Conservation (phyloP, 768 basidiomycete genomes). For the Kwoniella europaea region DNA sequence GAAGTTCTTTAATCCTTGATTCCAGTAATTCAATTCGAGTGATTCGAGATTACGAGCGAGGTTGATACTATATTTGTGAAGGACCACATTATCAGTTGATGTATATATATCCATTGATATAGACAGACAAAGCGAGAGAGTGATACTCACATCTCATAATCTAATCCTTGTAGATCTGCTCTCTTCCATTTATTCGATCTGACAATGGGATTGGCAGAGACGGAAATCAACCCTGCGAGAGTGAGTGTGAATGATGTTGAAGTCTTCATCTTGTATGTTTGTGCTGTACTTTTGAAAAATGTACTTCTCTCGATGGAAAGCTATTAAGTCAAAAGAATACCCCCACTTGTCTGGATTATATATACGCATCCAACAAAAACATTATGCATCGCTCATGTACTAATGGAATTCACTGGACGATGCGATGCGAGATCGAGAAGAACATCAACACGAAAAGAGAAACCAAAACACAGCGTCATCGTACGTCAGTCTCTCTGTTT, state of each 20-base stretch:
- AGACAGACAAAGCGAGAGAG: neutral
- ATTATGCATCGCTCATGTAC: too few relatives aligned
- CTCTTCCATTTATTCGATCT: slow-evolving; percentile 19
- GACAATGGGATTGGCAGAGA: slow-evolving; percentile 19
- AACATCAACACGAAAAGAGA: neutral
- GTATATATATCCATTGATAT: too few relatives aligned
- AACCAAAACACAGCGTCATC: slow-evolving; percentile 4
- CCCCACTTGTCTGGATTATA: neutral
- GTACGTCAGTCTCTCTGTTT: neutral
- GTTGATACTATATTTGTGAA: slow-evolving; percentile 24
- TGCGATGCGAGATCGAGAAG: neutral
- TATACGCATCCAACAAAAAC: neutral
- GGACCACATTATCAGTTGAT: neutral
- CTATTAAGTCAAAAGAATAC: neutral
- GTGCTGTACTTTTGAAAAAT: neutral
- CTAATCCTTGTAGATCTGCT: slow-evolving; percentile 9
- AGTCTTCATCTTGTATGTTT: slow-evolving; percentile 9
- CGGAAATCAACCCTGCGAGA: neutral
- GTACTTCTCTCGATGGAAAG: neutral
- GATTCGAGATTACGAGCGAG: slow-evolving; percentile 39
- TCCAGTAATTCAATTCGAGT: slow-evolving; percentile 33
- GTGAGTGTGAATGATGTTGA: neutral
- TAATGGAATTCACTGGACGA: neutral
- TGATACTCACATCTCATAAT: slow-evolving; percentile 32
- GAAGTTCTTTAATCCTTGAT: slow-evolving; percentile 33